Evolutionary conservation across 495 filamentous ascomycete genomes (phyloP).

Genomic region (Penicillium cataractarum): DNA sequence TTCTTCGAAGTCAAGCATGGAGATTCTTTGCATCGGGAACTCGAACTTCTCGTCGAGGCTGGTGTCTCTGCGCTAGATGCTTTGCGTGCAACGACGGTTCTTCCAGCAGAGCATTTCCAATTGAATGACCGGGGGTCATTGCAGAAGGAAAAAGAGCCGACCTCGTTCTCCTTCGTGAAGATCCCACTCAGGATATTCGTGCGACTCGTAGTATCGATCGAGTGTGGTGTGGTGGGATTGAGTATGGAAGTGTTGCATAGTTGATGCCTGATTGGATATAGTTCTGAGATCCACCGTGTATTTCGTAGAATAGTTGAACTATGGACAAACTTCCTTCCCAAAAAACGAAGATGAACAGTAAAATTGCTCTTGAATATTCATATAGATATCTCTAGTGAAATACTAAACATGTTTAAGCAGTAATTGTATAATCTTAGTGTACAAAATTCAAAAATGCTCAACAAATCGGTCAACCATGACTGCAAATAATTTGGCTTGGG

Average conservation of each 20-base stretch:
- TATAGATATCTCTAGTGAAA: no score
- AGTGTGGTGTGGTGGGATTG: slow-evolving; percentile 1
- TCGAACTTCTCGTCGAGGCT: neutral
- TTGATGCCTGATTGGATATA: neutral
- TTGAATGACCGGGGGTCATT: neutral
- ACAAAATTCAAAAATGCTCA: neutral
- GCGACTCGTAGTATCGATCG: neutral
- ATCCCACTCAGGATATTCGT: neutral
- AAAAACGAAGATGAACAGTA: no score
- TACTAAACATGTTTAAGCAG: no score
- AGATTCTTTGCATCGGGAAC: neutral
- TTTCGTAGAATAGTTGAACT: neutral
- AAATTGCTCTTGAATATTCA: no score
- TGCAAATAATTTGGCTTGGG: no score
- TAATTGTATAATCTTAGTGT: neutral
- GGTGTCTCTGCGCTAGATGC: neutral
- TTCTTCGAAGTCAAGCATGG: slow-evolving; percentile 1
- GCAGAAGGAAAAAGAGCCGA: neutral
- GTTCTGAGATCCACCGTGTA: neutral
- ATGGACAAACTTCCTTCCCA: neutral
- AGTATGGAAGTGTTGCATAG: neutral
- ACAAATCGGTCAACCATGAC: neutral
- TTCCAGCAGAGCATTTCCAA: neutral
- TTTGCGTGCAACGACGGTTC: neutral
- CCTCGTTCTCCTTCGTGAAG: neutral